These are phyloP conservation scores for Cyclaneusma minus DNA, from an alignment of 2,329 filamentous ascomycete genomes.

Conservation along the genomic window DNA sequence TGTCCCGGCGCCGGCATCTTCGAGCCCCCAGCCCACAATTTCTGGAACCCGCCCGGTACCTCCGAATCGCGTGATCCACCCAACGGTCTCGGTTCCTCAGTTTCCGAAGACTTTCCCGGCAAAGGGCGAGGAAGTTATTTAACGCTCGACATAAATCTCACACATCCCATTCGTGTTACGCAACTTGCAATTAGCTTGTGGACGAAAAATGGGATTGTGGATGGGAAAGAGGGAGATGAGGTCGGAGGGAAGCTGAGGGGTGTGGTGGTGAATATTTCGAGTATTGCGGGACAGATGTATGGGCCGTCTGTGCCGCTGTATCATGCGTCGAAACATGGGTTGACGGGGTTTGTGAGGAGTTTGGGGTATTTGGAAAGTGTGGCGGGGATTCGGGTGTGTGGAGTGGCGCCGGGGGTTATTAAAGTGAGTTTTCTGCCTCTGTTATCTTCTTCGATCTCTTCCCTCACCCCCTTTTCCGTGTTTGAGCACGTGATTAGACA, in stretches of 20 bases:
- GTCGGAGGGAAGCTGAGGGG: conserved; percentile 10
- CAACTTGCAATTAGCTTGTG: conserved; percentile 33
- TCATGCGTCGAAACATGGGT: conserved; percentile 29
- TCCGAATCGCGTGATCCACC: conserved; percentile 24
- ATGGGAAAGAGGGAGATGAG: background rate
- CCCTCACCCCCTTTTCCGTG: too few species aligned
- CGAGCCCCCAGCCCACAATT: conserved; percentile 30
- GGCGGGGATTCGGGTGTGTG: conserved; percentile 23
- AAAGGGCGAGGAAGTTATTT: too few species aligned
- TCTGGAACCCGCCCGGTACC: conserved; percentile 31
- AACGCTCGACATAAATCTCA: conserved; percentile 32
- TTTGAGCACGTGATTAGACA: too few species aligned
- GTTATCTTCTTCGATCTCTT: background rate
- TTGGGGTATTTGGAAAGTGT: conserved; percentile 21
- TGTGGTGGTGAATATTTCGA: conserved; percentile 29
- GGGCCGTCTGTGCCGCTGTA: conserved; percentile 27
- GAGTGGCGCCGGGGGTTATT: conserved; percentile 28
- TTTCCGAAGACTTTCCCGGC: too few species aligned
- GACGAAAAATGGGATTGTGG: conserved; percentile 12
- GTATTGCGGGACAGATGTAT: conserved; percentile 26
- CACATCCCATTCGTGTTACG: conserved; percentile 33
- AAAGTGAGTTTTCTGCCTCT: conserved; percentile 9
- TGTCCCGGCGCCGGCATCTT: conserved; percentile 31
- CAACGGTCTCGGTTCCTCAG: too few species aligned
- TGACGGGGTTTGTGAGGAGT: conserved; percentile 29